Percentiles rank a stretch among this genome's conserved stretches.
Conservation (phyloP, 2,329 filamentous ascomycete genomes). For the Fusarium anthophilum region DNA sequence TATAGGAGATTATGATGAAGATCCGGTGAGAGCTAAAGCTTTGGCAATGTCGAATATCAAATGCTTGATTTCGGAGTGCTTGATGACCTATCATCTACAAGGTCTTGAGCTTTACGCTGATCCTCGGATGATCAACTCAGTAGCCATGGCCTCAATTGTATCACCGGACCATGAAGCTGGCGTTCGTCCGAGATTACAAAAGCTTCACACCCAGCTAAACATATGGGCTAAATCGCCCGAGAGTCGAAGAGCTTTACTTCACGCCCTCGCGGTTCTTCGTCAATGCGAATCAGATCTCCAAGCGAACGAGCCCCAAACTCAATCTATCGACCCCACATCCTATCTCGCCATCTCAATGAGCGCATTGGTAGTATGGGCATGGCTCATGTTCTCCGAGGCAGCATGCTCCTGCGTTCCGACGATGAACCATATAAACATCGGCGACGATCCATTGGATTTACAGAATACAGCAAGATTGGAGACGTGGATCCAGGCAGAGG, state of each 20-base stretch:
- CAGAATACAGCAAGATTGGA: conserved; percentile 42
- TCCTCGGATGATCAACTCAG: conserved; percentile 42
- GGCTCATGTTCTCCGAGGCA: conserved; percentile 43
- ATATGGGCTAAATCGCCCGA: conserved; percentile 45
- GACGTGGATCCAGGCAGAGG: conserved; percentile 42
- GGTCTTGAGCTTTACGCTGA: conserved; percentile 50
- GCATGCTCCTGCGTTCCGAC: conserved; percentile 43
- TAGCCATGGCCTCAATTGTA: conserved; percentile 32
- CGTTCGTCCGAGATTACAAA: conserved; percentile 27
- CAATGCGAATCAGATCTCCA: conserved; percentile 38
- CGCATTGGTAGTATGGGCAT: conserved; percentile 50
- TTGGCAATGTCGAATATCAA: conserved; percentile 43
- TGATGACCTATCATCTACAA: conserved; percentile 51
- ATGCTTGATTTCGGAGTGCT: conserved; percentile 44
- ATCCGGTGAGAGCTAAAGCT: conserved; percentile 35
- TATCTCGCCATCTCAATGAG: conserved; percentile 47
- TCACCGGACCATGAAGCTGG: conserved; percentile 19
- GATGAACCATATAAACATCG: conserved; percentile 38
- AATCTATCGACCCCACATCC: conserved; percentile 46
- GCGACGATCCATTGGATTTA: conserved; percentile 30
- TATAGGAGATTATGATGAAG: conserved; percentile 41
- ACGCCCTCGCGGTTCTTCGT: conserved; percentile 47
- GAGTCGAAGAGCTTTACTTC: conserved; percentile 46
- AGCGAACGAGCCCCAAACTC: conserved; percentile 20
- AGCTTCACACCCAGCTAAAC: conserved; percentile 33